Conservation (phyloP, 148 eudicot genomes). For the Cornus controversa region DNA sequence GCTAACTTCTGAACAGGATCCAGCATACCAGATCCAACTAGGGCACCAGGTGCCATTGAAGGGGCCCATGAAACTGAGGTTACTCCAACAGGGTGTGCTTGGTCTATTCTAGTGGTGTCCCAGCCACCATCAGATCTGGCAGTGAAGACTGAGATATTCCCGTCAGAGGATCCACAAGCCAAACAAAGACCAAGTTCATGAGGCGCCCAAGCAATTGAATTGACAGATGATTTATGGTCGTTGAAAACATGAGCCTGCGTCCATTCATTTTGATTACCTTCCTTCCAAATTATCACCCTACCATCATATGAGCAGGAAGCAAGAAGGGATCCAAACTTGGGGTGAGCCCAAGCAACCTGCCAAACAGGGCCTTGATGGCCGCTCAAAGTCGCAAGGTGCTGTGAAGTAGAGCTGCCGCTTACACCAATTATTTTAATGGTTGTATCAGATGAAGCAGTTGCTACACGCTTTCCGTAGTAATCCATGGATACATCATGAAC, state of each 20-base stretch:
- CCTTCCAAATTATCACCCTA: constrained; percentile 87
- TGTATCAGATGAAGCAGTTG: constrained; percentile 76
- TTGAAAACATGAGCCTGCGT: constrained; percentile 66
- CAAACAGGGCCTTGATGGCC: constrained; percentile 94
- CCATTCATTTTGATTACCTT: constrained; percentile 86
- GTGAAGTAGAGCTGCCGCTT: constrained; percentile 52
- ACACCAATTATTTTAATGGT: constrained; percentile 67
- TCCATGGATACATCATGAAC: constrained; percentile 94
- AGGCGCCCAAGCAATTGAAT: constrained; percentile 91
- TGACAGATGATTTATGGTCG: constrained; percentile 86
- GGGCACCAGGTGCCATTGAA: constrained; percentile 73
- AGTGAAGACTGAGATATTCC: constrained; percentile 71
- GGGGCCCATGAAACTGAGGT: constrained; percentile 97
- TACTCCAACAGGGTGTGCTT: constrained; percentile 94
- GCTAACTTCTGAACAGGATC: constrained; percentile 77
- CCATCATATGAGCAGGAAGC: constrained; percentile 97
- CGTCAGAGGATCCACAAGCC: constrained; percentile 93
- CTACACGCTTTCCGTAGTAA: constrained; percentile 86
- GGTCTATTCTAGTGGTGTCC: constrained; percentile 79
- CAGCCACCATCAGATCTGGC: constrained; percentile 79
- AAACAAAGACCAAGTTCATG: constrained; percentile 85
- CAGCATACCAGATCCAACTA: constrained; percentile 61
- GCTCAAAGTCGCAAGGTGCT: constrained; percentile 65
- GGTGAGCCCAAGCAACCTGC: constrained; percentile 97
- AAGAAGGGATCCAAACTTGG: constrained; percentile 73